Percentiles rank a stretch among this genome's conserved stretches.
Evolutionary conservation across 164 flowering plant species (phyloP).

Genomic region (Paratinospora sagittata): DNA sequence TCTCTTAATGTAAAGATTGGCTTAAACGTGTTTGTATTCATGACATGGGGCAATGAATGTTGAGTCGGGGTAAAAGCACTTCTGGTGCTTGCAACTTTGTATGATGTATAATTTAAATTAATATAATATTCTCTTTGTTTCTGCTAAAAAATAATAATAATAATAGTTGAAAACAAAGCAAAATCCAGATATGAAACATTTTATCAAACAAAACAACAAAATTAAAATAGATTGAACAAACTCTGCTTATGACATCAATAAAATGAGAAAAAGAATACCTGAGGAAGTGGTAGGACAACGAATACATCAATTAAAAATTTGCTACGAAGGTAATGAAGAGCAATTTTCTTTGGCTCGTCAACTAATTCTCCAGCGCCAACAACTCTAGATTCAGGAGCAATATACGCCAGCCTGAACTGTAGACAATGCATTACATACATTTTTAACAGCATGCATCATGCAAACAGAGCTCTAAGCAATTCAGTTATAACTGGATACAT

Average conservation of each 20-base stretch:
- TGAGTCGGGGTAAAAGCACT: no score
- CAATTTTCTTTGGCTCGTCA: constrained; percentile 75
- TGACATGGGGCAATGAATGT: no score
- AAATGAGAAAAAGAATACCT: constrained; percentile 37
- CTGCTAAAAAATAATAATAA: no score
- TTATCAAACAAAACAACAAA: background rate
- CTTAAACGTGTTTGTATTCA: no score
- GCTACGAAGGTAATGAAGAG: constrained; percentile 57
- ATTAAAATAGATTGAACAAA: background rate
- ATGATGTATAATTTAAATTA: no score
- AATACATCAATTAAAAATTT: constrained; percentile 61
- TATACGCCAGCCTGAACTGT: constrained; percentile 89
- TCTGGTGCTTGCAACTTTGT: no score
- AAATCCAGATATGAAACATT: background rate
- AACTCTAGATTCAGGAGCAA: constrained; percentile 82
- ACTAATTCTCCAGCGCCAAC: constrained; percentile 89
- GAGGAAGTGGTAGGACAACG: constrained; percentile 78
- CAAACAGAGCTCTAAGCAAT: background rate
- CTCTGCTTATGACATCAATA: background rate
- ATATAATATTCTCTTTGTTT: no score
- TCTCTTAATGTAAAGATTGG: no score
- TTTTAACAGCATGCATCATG: background rate
- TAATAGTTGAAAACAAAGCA: no score
- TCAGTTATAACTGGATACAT: background rate
- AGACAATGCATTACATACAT: constrained; percentile 7